Evolutionary conservation across 2,329 filamentous ascomycete species (phyloP), one percentile per base, ranked within the genome.

Genomic region (Tricladium varicosporioides): DNA sequence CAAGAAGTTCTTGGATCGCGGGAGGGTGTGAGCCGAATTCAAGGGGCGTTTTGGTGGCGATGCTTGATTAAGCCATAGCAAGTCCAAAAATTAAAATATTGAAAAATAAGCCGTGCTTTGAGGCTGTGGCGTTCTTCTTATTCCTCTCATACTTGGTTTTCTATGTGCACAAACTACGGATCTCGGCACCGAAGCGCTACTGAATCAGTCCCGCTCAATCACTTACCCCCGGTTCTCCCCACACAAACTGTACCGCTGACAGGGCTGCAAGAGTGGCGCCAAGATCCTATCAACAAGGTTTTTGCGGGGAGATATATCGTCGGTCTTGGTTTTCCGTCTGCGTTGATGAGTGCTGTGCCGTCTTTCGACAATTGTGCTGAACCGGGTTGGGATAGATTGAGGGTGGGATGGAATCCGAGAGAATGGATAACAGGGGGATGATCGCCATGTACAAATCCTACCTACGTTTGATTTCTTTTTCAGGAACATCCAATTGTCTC

Each of bases 1-100:
- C 13, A 56, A 53, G 44, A 57, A 53, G 43, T 61, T 61, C 46
- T 33, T 61, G 16, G 33, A 53, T 10, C 18, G 53, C 11, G 59
- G 59, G 18, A 56, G 15, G 36, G 36, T 40, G 11, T 40, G 36
- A 40, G 10, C 11, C 4, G 36, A 46, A n/a, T 53, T 15, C 36
- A 5, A n/a, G 36, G 11, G 36, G 36, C 36, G 36, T 40, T 40
- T n/a, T 40, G 36, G 11, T 40, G 10, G 22, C 22, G 22, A 4
- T 27, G 22, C 36, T 40, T 40, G 36, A n/a, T 40, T 40, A n/a
- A 7, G 22, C 22, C 7, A 4, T 27, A 27, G 22, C 22, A 27
- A 27, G 3, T 27, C n/a, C n/a, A 27, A 4, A 27, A 27, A 27
- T 27, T 27, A 27, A 27, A 27, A 27, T 2, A 40, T 40, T 40